Evolutionary conservation across 2,329 filamentous ascomycete species (phyloP).

Genomic region (Fusarium globosum): DNA sequence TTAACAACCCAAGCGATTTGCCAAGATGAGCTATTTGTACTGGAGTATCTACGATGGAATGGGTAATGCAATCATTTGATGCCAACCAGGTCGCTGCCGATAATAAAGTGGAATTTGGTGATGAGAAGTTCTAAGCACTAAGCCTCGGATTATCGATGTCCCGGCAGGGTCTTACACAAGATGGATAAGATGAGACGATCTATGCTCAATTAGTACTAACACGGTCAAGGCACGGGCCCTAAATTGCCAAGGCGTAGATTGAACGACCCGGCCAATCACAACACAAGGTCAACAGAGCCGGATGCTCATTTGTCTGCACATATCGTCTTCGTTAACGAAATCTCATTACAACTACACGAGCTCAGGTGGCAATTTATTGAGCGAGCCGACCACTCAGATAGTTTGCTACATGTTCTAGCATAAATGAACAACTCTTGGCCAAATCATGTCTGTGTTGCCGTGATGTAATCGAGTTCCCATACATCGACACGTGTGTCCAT

Average conservation of each 20-base stretch:
- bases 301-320: neutral
- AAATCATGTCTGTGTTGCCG: fast-evolving
- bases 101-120: neutral
- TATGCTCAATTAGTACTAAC: neutral
- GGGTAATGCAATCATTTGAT: no score
- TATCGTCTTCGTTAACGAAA: neutral
- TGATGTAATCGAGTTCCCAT: neutral
- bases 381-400: neutral
- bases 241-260: neutral
- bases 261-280: neutral
- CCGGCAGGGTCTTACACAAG: no score
- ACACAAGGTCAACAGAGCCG: fast-evolving
- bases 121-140: neutral
- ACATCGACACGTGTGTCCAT: neutral
- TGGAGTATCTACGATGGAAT: neutral
- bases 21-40: neutral
- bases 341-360: neutral
- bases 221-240: neutral
- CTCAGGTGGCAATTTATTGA: neutral
- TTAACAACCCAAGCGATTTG: neutral
- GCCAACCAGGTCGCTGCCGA: neutral
- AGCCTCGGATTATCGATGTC: neutral
- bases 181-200: neutral
- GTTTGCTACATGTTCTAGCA: fast-evolving
- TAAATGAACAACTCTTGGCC: fast-evolving